phyloP scores from a whole-genome alignment of 2,329 filamentous ascomycete species.

The Colletotrichum tropicale region DNA sequence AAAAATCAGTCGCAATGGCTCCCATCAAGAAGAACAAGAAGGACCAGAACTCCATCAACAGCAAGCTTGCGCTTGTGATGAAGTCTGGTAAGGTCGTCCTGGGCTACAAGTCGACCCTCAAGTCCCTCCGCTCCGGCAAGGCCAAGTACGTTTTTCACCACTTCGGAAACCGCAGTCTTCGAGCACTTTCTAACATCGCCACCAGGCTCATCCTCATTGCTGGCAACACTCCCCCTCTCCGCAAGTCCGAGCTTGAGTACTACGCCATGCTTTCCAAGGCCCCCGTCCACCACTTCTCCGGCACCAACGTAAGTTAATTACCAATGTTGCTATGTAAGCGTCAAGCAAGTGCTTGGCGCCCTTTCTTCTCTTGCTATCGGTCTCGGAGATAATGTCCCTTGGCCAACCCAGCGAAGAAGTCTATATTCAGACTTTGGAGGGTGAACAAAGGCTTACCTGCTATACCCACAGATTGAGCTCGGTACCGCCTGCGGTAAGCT shows the following conservation, averaged over 20 bases:
- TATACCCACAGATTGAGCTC: conserved; percentile 81
- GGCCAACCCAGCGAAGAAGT: conserved; percentile 91
- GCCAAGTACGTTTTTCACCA: conserved; percentile 79
- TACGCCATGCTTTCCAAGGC: conserved; percentile 93
- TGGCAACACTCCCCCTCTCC: conserved; percentile 95
- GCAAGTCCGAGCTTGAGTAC: conserved; percentile 98
- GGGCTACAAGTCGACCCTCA: conserved; percentile 80
- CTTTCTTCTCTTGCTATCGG: conserved; percentile 31
- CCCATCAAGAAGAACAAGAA: conserved; percentile 80
- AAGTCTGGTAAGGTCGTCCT: conserved; percentile 81
- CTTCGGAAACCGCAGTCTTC: background rate
- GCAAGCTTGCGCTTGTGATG: conserved; percentile 65
- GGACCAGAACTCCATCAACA: conserved; percentile 73
- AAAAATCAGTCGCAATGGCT: conserved; percentile 64
- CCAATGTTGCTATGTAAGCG: background rate
- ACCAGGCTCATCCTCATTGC: conserved; percentile 92
- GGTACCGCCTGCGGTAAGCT: conserved; percentile 99
- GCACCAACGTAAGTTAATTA: conserved; percentile 89
- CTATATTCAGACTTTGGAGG: conserved; percentile 82
- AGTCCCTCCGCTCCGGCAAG: conserved; percentile 93
- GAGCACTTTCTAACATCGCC: background rate
- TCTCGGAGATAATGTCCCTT: conserved; percentile 29
- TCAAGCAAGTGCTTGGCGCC: conserved; percentile 16
- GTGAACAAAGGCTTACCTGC: conserved; percentile 66
- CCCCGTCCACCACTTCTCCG: conserved; percentile 95